phyloP scores from a whole-genome alignment of 2,329 filamentous ascomycete genomes.

The Fusarium liriodendri region DNA sequence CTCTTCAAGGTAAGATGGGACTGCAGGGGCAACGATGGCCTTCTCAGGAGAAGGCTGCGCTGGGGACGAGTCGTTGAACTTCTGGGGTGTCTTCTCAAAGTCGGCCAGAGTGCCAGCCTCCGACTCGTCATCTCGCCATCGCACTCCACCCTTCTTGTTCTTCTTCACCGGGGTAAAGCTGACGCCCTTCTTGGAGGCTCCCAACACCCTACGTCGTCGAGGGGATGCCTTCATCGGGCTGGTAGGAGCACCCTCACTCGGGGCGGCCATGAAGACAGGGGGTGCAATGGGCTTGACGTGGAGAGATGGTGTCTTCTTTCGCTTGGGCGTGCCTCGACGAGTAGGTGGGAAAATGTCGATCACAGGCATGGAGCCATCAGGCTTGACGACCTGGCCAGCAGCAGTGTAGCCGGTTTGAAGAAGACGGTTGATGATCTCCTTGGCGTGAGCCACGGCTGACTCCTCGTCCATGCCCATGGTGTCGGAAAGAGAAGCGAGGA shows the following conservation, averaged over 20 bases:
- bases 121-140: conserved; percentile 91
- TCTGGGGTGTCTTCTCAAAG: conserved; percentile 90
- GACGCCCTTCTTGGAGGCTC: conserved; percentile 74
- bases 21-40: conserved; percentile 48
- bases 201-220: conserved; percentile 76
- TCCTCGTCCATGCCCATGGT: conserved; percentile 85
- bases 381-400: conserved; percentile 87
- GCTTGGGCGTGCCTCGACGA: conserved; percentile 81
- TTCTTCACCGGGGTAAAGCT: conserved; percentile 86
- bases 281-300: conserved; percentile 57
- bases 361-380: conserved; percentile 75
- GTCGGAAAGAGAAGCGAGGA: conserved; percentile 83
- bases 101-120: conserved; percentile 88
- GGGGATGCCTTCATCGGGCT: conserved; percentile 81
- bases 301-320: conserved; percentile 65
- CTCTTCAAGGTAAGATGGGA: conserved; percentile 36
- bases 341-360: conserved; percentile 77
- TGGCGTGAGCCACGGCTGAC: conserved; percentile 84
- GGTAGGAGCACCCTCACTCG: conserved; percentile 45
- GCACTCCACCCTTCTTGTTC: conserved; percentile 80
- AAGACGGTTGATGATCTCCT: conserved; percentile 79
- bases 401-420: conserved; percentile 80
- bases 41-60: conserved; percentile 50
- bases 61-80: conserved; percentile 65
- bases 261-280: conserved; percentile 54